Base-by-base conservation (phyloP, 2,329 filamentous ascomycete species). In the Pezicula radicicola region DNA sequence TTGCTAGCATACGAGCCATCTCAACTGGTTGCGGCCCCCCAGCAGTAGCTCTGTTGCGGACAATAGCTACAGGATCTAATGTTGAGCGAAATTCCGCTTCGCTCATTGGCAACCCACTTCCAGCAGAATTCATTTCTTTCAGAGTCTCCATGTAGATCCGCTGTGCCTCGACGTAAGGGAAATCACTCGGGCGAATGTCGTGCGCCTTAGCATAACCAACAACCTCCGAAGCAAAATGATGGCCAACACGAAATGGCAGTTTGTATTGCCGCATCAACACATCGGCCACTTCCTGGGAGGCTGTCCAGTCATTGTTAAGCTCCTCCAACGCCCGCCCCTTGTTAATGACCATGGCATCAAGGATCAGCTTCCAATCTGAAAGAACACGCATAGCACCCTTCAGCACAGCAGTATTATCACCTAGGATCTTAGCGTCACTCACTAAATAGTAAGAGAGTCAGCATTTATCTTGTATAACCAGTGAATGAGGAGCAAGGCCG, bases 211-310 rank as follows among this genome's bases (percentile, higher is more conserved):
- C 48, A 36, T 50, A 50, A 15, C 30, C 19, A 12, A 44, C 41
- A 28, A 50, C 19, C 16, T 36, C 36, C 8, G 48, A 45, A 15
- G 48, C 40, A 19, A 50, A 44, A 27, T 50, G 48, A n/a, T 50
- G 48, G 19, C 48, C 48, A 37, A 50, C 41, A 21, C 48, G 48
- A 16, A 50, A 50, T 35, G 48, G 48, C 41, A 50, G 13, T 45
- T 50, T 50, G 18, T 44, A 43, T 41, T 50, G n/a, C 27, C 40
- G 25, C 27, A 44, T 44, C 27, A 50, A 36, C 16, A 44, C 40
- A 36, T 50, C 48, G 5, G 48, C 48, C 10, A 50, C 48, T 36
- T 50, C 48, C 12, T 44, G 40, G 18, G 41, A 44, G 10, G 48
- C 41, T 35, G 48, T 36, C 39, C 41, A 50, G 33, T 50, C 48